phyloP scores from a whole-genome alignment of 257 asterid species.

The Buddleja alternifolia region DNA sequence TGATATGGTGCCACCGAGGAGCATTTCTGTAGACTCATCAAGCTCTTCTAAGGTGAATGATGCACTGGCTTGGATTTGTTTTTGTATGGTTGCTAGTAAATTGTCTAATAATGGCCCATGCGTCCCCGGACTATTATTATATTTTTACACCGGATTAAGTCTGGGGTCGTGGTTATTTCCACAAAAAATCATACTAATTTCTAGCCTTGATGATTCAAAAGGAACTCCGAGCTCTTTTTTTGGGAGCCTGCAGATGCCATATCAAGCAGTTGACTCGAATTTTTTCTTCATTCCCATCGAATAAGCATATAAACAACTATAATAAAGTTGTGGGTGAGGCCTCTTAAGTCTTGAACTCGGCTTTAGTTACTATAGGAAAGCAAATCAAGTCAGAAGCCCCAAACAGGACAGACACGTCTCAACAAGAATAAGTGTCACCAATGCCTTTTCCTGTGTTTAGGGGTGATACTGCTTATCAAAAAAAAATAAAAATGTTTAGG shows the following conservation, averaged over 20 bases:
- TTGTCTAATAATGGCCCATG: neutral
- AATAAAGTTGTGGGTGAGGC: neutral
- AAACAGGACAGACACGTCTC: slow-evolving; percentile 15
- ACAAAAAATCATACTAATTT: neutral
- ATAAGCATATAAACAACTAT: neutral
- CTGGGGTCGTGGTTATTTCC: slow-evolving; percentile 3
- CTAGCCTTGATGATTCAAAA: neutral
- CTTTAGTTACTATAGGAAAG: neutral
- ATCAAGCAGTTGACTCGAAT: neutral
- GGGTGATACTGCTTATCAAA: too few species aligned
- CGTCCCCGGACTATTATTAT: neutral
- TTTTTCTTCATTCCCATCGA: slow-evolving; percentile 1
- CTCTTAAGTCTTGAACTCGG: neutral
- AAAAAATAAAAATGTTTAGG: too few species aligned
- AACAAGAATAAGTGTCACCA: neutral
- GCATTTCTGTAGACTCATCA: slow-evolving; percentile 56
- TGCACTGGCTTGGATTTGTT: slow-evolving; percentile 19
- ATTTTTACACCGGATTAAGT: neutral
- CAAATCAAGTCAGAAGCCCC: neutral
- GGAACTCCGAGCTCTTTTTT: neutral
- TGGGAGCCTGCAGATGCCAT: neutral
- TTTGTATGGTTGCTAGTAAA: neutral
- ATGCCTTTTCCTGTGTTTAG: neutral
- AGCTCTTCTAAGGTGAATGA: slow-evolving; percentile 71
- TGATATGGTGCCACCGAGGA: slow-evolving; percentile 72